Evolutionary conservation across 2,329 filamentous ascomycete genomes (phyloP).

Genomic region (Raffaelea albimanens): DNA sequence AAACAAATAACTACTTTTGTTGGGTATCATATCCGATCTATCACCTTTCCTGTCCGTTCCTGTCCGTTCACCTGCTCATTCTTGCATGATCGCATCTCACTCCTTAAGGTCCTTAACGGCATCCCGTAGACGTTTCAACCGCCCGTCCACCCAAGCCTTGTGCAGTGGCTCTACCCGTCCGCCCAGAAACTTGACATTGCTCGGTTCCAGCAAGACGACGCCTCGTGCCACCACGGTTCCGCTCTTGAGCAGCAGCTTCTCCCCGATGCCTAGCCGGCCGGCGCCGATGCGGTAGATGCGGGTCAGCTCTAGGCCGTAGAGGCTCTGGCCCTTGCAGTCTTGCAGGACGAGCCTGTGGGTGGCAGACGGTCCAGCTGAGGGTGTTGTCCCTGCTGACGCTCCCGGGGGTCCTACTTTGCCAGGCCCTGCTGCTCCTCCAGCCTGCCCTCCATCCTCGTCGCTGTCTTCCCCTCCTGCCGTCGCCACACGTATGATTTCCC

Average conservation of each 20-base stretch:
- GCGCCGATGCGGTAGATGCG: constrained; percentile 57
- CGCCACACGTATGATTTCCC: constrained; percentile 68
- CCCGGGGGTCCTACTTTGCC: background rate
- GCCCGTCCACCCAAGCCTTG: constrained; percentile 62
- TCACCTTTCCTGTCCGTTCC: no score
- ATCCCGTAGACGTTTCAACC: constrained; percentile 59
- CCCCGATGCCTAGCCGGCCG: constrained; percentile 60
- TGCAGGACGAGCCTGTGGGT: constrained; percentile 78
- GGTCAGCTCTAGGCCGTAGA: constrained; percentile 64
- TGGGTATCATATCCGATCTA: no score
- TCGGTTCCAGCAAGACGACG: constrained; percentile 66
- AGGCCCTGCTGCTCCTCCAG: constrained; percentile 5
- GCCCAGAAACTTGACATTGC: constrained; percentile 62
- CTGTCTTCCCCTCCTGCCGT: constrained; percentile 24
- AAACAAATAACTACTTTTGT: no score
- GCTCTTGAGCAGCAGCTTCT: constrained; percentile 66
- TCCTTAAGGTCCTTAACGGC: constrained; percentile 32
- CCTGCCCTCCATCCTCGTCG: constrained; percentile 2
- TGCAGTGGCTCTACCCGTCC: constrained; percentile 80
- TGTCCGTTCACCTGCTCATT: no score
- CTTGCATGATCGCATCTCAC: background rate
- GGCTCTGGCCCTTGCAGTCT: constrained; percentile 60
- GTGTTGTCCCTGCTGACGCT: background rate
- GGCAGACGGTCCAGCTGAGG: constrained; percentile 30
- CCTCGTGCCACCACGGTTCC: constrained; percentile 62